These are phyloP conservation scores for Penicillium sp. DNA, from an alignment of 2,329 filamentous ascomycete species.

Conservation along the genomic window DNA sequence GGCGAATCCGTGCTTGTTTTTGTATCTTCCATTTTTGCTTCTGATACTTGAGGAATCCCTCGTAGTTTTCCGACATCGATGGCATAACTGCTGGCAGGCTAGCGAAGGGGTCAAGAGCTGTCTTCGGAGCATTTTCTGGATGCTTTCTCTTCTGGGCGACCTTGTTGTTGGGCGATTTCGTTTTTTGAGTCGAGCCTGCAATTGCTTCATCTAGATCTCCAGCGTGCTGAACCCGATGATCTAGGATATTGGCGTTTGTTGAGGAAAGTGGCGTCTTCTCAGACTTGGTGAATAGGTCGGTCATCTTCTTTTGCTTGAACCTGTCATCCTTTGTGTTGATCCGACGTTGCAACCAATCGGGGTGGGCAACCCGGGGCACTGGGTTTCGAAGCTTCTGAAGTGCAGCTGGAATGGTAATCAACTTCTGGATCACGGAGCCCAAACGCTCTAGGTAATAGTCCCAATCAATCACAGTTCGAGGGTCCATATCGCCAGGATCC, in stretches of 20 bases:
- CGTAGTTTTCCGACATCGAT: slow-evolving; percentile 73
- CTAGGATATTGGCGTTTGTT: slow-evolving; percentile 56
- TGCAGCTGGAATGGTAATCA: slow-evolving; percentile 95
- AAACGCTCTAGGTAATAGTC: slow-evolving; percentile 93
- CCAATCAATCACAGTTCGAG: slow-evolving; percentile 85
- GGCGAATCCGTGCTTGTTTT: slow-evolving; percentile 73
- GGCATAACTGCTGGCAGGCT: slow-evolving; percentile 77
- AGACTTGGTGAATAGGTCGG: slow-evolving; percentile 64
- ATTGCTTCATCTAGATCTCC: slow-evolving; percentile 65
- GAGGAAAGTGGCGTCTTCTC: slow-evolving; percentile 63
- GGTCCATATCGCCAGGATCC: slow-evolving; percentile 83
- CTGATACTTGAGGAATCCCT: slow-evolving; percentile 81
- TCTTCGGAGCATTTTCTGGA: slow-evolving; percentile 53
- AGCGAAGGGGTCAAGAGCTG: slow-evolving; percentile 68
- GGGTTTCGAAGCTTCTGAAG: slow-evolving; percentile 92
- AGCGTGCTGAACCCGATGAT: slow-evolving; percentile 48
- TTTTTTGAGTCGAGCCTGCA: slow-evolving; percentile 61
- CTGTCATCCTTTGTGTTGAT: slow-evolving; percentile 95
- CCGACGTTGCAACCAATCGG: slow-evolving; percentile 88
- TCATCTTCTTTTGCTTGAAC: slow-evolving; percentile 98
- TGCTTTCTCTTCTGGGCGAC: slow-evolving; percentile 62
- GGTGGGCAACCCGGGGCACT: slow-evolving; percentile 83
- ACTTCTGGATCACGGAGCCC: slow-evolving; percentile 93
- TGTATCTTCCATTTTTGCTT: slow-evolving; percentile 99
- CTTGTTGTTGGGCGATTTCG: slow-evolving; percentile 52